These are phyloP conservation scores for Arthromyces matolae DNA, from an alignment of 768 basidiomycete genomes.

Conservation along the genomic window DNA sequence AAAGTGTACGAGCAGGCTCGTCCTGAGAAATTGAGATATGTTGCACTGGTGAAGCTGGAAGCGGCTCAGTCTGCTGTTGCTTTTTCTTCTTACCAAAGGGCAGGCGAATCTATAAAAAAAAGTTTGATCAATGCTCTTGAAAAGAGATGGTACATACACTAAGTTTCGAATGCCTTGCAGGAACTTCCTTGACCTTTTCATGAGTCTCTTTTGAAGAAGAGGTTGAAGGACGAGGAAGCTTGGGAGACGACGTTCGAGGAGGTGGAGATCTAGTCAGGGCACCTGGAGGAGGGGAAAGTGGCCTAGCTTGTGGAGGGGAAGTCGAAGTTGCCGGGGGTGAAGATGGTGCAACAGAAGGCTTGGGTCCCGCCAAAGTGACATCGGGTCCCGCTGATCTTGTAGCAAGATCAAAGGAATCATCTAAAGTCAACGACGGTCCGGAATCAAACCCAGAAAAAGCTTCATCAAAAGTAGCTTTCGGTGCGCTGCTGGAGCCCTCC, in stretches of 20 bases:
- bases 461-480: slow-evolving; percentile 42
- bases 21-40: slow-evolving; percentile 43
- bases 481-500: neutral
- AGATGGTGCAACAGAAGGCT: slow-evolving; percentile 11
- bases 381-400: too few species aligned
- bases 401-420: slow-evolving; percentile 34
- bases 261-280: slow-evolving; percentile 43
- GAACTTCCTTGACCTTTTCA: slow-evolving; percentile 53
- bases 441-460: slow-evolving; percentile 50
- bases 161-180: slow-evolving; percentile 66
- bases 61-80: slow-evolving; percentile 45
- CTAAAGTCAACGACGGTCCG: slow-evolving; percentile 36
- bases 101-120: slow-evolving; percentile 52
- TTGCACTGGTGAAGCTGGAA: slow-evolving; percentile 37
- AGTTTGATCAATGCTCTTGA: neutral
- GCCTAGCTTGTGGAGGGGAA: slow-evolving; percentile 33
- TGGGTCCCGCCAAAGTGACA: too few species aligned
- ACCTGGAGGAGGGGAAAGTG: slow-evolving; percentile 36
- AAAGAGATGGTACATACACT: slow-evolving; percentile 51
- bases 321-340: slow-evolving; percentile 23
- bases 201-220: slow-evolving; percentile 57
- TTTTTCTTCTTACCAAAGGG: slow-evolving; percentile 80
- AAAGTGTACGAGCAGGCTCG: slow-evolving; percentile 35
- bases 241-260: slow-evolving; percentile 54
- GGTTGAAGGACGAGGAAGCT: slow-evolving; percentile 54